phyloP scores from a whole-genome alignment of 2,329 filamentous ascomycete genomes.

The Cercospora citrullina region DNA sequence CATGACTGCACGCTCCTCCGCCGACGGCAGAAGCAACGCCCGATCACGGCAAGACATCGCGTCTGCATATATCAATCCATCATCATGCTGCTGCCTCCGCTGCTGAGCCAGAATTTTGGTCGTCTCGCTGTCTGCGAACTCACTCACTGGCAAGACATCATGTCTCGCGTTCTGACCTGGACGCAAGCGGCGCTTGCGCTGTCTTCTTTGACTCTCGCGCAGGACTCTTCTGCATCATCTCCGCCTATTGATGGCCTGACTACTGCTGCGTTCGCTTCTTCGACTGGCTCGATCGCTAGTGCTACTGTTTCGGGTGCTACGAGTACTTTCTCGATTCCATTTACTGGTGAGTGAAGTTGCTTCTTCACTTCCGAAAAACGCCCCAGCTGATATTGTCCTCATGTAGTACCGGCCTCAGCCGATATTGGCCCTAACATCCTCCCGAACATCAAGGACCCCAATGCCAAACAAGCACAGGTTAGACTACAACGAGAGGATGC shows the following conservation, averaged over 20 bases:
- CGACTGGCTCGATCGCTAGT: slow-evolving; percentile 27
- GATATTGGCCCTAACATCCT: slow-evolving; percentile 44
- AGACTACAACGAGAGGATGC: background rate
- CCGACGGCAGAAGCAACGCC: background rate
- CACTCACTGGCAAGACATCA: background rate
- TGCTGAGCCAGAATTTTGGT: background rate
- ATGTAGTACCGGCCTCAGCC: slow-evolving; percentile 34
- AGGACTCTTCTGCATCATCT: slow-evolving; percentile 25
- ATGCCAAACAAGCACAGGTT: slow-evolving; percentile 61
- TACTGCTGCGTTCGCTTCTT: slow-evolving; percentile 17
- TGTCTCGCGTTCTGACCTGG: slow-evolving; percentile 25
- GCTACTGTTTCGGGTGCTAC: slow-evolving; percentile 34
- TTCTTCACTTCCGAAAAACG: background rate
- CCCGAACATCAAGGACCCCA: slow-evolving; percentile 65
- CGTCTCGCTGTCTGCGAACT: background rate
- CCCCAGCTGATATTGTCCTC: background rate
- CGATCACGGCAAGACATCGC: background rate
- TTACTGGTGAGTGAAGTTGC: slow-evolving; percentile 25
- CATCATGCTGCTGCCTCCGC: background rate
- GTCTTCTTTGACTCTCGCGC: slow-evolving; percentile 28
- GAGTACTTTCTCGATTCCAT: slow-evolving; percentile 34
- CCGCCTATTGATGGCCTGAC: slow-evolving; percentile 27
- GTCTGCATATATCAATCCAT: background rate
- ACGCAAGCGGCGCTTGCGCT: slow-evolving; percentile 27
- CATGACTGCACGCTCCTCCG: background rate